Evolutionary conservation across 2,329 filamentous ascomycete genomes (phyloP).

Genomic region (Plectosphaerella sp.): DNA sequence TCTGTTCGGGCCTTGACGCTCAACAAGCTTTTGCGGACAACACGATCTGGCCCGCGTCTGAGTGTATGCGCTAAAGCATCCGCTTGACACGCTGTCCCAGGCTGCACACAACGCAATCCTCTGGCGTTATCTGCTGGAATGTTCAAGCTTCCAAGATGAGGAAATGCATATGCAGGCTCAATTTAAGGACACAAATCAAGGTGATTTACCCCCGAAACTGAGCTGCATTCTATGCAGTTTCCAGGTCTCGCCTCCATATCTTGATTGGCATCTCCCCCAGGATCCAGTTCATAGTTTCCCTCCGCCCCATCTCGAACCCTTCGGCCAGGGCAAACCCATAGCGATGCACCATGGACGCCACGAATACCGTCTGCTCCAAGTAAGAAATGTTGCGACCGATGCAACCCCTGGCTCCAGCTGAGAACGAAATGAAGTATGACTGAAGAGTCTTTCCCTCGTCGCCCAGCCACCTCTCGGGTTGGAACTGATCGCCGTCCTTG

Average conservation of each 20-base stretch:
- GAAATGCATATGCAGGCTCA: no score
- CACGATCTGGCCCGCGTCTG: no score
- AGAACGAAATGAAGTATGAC: constrained; percentile 33
- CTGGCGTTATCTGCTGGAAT: no score
- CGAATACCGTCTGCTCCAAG: constrained; percentile 39
- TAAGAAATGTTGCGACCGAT: constrained; percentile 29
- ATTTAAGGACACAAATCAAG: no score
- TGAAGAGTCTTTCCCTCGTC: constrained; percentile 32
- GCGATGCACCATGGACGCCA: constrained; percentile 35
- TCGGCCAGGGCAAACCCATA: constrained; percentile 28
- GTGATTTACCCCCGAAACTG: no score
- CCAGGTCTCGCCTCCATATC: constrained; percentile 5
- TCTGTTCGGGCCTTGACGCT: no score
- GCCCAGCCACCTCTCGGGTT: constrained; percentile 29
- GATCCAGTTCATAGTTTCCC: constrained; percentile 9
- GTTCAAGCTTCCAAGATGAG: no score
- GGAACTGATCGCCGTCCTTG: constrained; percentile 15
- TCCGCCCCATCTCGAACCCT: constrained; percentile 5
- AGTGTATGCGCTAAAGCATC: no score
- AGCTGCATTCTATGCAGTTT: neutral
- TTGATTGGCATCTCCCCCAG: constrained; percentile 9
- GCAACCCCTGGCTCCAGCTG: constrained; percentile 15
- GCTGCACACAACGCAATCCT: no score
- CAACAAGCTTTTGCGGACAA: no score
- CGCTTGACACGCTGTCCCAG: no score